These are phyloP conservation scores for Volvox africanus DNA, from an alignment of 139 green algal genomes.

Conservation along the genomic window DNA sequence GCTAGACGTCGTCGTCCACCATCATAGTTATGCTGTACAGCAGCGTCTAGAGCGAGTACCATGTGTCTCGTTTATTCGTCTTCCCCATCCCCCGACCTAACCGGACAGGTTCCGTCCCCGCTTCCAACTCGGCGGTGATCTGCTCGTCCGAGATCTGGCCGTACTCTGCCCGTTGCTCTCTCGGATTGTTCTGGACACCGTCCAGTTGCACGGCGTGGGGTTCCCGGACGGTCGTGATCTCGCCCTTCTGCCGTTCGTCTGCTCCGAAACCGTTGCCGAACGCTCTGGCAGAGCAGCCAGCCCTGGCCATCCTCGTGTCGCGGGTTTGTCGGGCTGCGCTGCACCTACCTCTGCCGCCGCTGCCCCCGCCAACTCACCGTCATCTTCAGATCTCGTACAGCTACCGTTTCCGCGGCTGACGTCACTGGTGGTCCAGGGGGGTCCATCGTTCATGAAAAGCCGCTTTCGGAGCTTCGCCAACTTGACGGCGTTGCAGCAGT, in stretches of 20 bases:
- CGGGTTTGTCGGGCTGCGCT: neutral
- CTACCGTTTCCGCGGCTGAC: constrained; percentile 17
- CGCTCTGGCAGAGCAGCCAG: neutral
- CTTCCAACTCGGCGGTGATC: constrained; percentile 36
- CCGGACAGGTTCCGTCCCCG: constrained; percentile 7
- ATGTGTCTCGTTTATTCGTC: too few relatives aligned
- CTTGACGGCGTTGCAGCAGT: constrained; percentile 8
- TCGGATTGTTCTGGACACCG: neutral
- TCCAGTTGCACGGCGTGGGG: constrained; percentile 23
- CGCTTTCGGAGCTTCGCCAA: constrained; percentile 11
- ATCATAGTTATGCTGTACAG: too few relatives aligned
- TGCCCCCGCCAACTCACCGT: neutral
- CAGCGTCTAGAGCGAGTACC: too few relatives aligned
- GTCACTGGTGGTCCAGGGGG: neutral
- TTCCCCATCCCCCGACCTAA: neutral
- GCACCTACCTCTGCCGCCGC: neutral
- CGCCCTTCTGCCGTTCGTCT: constrained; percentile 7
- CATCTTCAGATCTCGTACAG: constrained; percentile 6
- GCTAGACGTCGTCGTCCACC: too few relatives aligned
- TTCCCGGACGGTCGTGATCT: constrained; percentile 23
- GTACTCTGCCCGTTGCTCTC: constrained; percentile 16
- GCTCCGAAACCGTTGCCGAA: neutral
- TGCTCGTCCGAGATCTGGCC: constrained; percentile 41
- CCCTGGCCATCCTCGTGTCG: neutral
- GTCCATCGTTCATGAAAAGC: constrained; percentile 22